Evolutionary conservation across 75 land plant species (phyloP), one percentile per base, ranked within the genome.

Genomic region (Pinus taeda): DNA sequence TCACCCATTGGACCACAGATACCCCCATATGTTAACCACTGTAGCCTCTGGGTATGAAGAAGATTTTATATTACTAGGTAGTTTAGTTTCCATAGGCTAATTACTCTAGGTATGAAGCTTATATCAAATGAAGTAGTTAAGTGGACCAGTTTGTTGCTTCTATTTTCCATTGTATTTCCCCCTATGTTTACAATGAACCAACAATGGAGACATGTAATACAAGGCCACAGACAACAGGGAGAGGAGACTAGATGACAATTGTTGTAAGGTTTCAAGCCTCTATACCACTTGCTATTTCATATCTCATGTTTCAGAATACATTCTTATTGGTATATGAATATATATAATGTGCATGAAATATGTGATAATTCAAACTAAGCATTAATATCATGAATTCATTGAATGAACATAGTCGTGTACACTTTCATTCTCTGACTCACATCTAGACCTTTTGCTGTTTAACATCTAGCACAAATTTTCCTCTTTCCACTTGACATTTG

Each of bases 201-300:
- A 78, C 74, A 53, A 85, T 90, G 60, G 86, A 62, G 63, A 78
- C 56, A 15, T 95, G 98, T 77, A 87, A 83, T 59, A 82, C 83
- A 83, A 84, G 89, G 65, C 83, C 90, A 76, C 79, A 87, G 64
- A 80, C 85, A 71, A 84, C 93, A 76, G 82, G 87, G 33, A 88
- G 60, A 39, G 86, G 84, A 71, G 98, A 93, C 65, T 93, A 93
- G 91, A 83, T 95, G 26, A 93, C 93, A 57, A 83, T 93, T 71
- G 77, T 89, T 74, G 98, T 95, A 90, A 81, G 85, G 24, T 42
- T 30, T 69, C 53, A 69, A 42, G 42, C 53, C n/a, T 69, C 17
- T 39, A 20, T 42, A 20, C 53, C 42, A 13, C 53, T 36, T 20
- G 13, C 18, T n/a, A 73, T 4, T 73, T 29, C 3, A 13, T 53